A percentile compares a stretch with the other conserved stretches of the same genome.
phyloP scores from a whole-genome alignment of 495 filamentous ascomycete species.

The Geopyxis carbonaria region DNA sequence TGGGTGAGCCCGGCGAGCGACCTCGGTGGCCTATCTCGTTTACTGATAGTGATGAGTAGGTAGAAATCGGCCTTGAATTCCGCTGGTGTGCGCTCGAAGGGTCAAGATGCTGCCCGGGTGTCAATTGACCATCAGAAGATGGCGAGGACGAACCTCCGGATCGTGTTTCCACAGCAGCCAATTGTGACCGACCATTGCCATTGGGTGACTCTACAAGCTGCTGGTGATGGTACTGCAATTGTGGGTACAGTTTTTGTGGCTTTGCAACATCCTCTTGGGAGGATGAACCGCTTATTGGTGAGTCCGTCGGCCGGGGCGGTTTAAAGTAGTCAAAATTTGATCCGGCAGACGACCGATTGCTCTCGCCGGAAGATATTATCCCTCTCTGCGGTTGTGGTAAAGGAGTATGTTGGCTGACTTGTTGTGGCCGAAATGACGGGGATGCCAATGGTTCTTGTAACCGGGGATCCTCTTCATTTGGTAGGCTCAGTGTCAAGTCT shows the following conservation, averaged over 20 bases:
- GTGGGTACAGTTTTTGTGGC: constrained; percentile 24
- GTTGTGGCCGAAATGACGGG: constrained; percentile 14
- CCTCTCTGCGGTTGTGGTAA: constrained; percentile 31
- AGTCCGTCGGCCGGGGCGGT: constrained; percentile 10
- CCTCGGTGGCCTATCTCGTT: constrained; percentile 9
- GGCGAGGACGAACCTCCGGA: constrained; percentile 19
- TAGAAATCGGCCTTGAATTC: constrained; percentile 17
- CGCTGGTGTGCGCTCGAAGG: constrained; percentile 7
- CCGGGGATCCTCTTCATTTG: constrained; percentile 12
- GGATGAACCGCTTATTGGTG: constrained; percentile 15
- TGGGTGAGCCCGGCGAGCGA: constrained; percentile 14
- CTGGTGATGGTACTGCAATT: constrained; percentile 41
- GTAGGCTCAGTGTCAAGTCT: constrained; percentile 16
- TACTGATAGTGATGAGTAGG: constrained; percentile 16
- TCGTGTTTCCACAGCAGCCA: constrained; percentile 11
- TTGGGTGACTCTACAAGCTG: constrained; percentile 7
- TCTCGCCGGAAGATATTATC: constrained; percentile 30
- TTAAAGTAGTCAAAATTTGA: constrained; percentile 12
- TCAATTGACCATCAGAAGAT: constrained; percentile 7
- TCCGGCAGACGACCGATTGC: constrained; percentile 20
- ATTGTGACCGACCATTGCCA: constrained; percentile 1
- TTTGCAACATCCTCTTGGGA: constrained; percentile 4
- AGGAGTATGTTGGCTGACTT: constrained; percentile 26
- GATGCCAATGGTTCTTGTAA: constrained; percentile 19
- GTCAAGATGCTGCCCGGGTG: constrained; percentile 9